Conservation (phyloP, 768 basidiomycete species). For the Amanita pallidorosea region DNA sequence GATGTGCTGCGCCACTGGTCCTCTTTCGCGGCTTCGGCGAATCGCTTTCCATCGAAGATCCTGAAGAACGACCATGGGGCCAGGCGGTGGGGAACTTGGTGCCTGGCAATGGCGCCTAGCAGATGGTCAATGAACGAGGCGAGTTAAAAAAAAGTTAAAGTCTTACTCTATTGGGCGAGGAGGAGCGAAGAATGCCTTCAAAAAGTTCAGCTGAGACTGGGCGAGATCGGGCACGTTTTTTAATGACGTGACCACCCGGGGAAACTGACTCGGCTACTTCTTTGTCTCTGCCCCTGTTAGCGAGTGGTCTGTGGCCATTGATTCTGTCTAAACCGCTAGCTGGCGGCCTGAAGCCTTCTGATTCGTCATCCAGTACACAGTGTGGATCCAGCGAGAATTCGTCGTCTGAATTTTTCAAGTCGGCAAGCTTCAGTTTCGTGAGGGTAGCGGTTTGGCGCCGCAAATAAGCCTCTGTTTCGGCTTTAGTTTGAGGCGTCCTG, state of each 20-base stretch:
- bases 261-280: slow-evolving; percentile 64
- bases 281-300: slow-evolving; percentile 27
- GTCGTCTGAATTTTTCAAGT: slow-evolving; percentile 36
- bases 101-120: neutral
- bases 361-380: slow-evolving; percentile 34
- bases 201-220: slow-evolving; percentile 60
- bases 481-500: slow-evolving; percentile 40
- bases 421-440: slow-evolving; percentile 49
- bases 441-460: slow-evolving; percentile 52
- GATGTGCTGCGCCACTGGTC: neutral
- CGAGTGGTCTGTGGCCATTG: slow-evolving; percentile 3
- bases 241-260: slow-evolving; percentile 66
- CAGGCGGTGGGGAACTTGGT: neutral
- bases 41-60: slow-evolving; percentile 1
- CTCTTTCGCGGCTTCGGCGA: slow-evolving; percentile 2
- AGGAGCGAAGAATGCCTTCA: slow-evolving; percentile 33
- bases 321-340: slow-evolving; percentile 9
- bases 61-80: neutral
- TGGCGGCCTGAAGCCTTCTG: slow-evolving; percentile 12
- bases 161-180: slow-evolving; percentile 33
- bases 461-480: slow-evolving; percentile 41
- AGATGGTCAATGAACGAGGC: neutral
- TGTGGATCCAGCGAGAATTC: slow-evolving; percentile 43
- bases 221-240: slow-evolving; percentile 63
- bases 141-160: neutral